These are phyloP conservation scores for Poteriospumella lacustris DNA, from an alignment of 108 stramenopile species.

Conservation along the genomic window DNA sequence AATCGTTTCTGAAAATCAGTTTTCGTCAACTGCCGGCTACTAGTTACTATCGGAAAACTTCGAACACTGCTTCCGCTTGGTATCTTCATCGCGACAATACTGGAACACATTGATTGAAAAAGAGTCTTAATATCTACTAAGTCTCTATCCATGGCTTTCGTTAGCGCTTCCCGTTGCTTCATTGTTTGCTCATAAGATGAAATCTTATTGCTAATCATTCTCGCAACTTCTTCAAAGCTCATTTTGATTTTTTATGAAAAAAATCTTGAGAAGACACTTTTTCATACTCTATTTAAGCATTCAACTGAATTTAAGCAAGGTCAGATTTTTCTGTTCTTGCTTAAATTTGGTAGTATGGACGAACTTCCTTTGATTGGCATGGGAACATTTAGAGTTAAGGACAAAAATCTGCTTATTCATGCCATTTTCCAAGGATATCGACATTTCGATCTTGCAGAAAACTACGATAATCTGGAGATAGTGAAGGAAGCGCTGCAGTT, in stretches of 20 bases:
- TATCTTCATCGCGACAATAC: conserved; percentile 7
- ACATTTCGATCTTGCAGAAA: conserved; percentile 8
- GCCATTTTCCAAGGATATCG: conserved; percentile 7
- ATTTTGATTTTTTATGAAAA: conserved; percentile 10
- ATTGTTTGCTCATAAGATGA: conserved; percentile 8
- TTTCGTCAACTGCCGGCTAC: conserved; percentile 6
- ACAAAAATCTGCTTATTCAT: conserved; percentile 9
- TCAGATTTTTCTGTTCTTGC: conserved; percentile 8
- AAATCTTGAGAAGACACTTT: conserved; percentile 8
- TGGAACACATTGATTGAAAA: conserved; percentile 8
- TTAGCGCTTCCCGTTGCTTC: conserved; percentile 6
- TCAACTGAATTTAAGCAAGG: conserved; percentile 8
- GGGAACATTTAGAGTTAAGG: conserved; percentile 7
- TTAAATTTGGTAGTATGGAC: conserved; percentile 8
- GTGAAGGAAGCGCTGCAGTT: conserved; percentile 6
- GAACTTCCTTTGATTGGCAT: conserved; percentile 7
- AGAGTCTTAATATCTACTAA: conserved; percentile 9
- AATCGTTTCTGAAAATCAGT: conserved; percentile 8
- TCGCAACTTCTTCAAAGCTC: conserved; percentile 7
- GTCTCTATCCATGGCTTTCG: conserved; percentile 6
- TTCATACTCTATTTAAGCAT: conserved; percentile 9
- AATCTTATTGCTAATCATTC: conserved; percentile 9
- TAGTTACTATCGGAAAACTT: conserved; percentile 8
- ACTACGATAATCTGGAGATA: conserved; percentile 8
- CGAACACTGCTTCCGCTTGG: conserved; percentile 6